A percentile compares a stretch with the other conserved stretches of the same genome.
phyloP scores from a whole-genome alignment of 2,329 filamentous ascomycete genomes.

The Talaromyces marneffei region DNA sequence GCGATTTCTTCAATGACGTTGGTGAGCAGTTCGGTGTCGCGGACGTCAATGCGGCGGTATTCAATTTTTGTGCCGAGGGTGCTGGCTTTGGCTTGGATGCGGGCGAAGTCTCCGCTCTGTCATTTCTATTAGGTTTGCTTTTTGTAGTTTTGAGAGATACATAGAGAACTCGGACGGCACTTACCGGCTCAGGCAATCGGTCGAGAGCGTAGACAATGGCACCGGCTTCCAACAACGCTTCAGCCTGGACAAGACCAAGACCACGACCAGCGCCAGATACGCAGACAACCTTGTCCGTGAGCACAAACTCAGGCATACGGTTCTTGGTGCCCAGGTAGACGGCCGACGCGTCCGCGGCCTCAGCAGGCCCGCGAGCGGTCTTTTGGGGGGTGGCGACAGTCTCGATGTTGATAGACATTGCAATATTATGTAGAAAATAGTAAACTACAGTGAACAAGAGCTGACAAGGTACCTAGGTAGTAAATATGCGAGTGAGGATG shows the following conservation, averaged over 20 bases:
- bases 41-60: slow-evolving; percentile 76
- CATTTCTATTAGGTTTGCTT: slow-evolving; percentile 47
- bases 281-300: slow-evolving; percentile 63
- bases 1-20: slow-evolving; percentile 63
- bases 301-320: slow-evolving; percentile 65
- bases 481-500: not conserved
- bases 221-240: slow-evolving; percentile 68
- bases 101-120: slow-evolving; percentile 55
- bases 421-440: not conserved
- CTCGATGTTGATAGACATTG: slow-evolving; percentile 15
- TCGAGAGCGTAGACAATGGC: slow-evolving; percentile 51
- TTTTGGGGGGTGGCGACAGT: slow-evolving; percentile 10
- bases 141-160: slow-evolving; percentile 19
- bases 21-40: slow-evolving; percentile 64
- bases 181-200: slow-evolving; percentile 36
- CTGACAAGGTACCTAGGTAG: too few species aligned
- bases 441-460: too few species aligned
- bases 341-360: slow-evolving; percentile 23
- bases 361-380: slow-evolving; percentile 10
- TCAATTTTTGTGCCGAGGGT: slow-evolving; percentile 63
- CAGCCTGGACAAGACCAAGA: slow-evolving; percentile 66
- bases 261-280: slow-evolving; percentile 68
- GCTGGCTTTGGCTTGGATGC: slow-evolving; percentile 57
- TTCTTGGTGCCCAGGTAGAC: slow-evolving; percentile 28
- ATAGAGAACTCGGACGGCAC: slow-evolving; percentile 16